Conservation (phyloP, 2,329 filamentous ascomycete species). For the Calonectria henricotiae region DNA sequence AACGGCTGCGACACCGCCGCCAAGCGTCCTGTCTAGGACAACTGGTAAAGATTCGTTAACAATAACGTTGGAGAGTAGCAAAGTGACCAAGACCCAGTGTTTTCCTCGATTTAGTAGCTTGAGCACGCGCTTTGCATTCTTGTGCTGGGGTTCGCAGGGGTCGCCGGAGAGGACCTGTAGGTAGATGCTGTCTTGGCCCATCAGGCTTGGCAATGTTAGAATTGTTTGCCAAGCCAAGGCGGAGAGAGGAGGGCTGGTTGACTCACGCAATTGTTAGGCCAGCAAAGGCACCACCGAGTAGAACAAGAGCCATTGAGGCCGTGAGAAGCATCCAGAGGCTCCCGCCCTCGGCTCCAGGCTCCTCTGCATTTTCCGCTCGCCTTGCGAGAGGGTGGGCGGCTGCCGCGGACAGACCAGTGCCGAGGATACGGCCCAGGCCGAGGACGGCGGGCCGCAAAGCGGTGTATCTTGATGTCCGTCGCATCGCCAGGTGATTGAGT, state of each 20-base stretch:
- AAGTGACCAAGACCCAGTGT: slow-evolving; percentile 97
- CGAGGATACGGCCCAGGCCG: slow-evolving; percentile 68
- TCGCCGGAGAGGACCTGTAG: slow-evolving; percentile 94
- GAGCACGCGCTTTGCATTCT: slow-evolving; percentile 87
- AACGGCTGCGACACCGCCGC: slow-evolving; percentile 94
- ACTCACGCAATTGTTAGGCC: slow-evolving; percentile 90
- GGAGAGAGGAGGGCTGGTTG: slow-evolving; percentile 21
- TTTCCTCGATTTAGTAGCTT: slow-evolving; percentile 89
- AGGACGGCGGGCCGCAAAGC: slow-evolving; percentile 67
- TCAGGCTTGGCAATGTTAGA: slow-evolving; percentile 62
- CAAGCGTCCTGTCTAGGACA: slow-evolving; percentile 92
- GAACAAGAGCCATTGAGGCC: slow-evolving; percentile 84
- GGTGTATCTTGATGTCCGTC: slow-evolving; percentile 57
- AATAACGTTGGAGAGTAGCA: slow-evolving; percentile 96
- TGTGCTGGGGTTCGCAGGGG: slow-evolving; percentile 86
- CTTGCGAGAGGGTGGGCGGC: slow-evolving; percentile 64
- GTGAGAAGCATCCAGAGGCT: slow-evolving; percentile 86
- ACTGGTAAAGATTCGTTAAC: slow-evolving; percentile 98
- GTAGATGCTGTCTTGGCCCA: slow-evolving; percentile 93
- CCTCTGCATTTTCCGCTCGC: slow-evolving; percentile 62
- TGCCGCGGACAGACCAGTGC: slow-evolving; percentile 66
- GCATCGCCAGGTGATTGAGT: slow-evolving; percentile 46
- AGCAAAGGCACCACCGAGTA: slow-evolving; percentile 93
- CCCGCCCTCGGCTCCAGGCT: slow-evolving; percentile 70
- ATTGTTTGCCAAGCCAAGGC: slow-evolving; percentile 37